A percentile compares a stretch with the other conserved stretches of the same genome.
Conservation (phyloP, 2,329 filamentous ascomycete species). For the Sphaerulina musiva region DNA sequence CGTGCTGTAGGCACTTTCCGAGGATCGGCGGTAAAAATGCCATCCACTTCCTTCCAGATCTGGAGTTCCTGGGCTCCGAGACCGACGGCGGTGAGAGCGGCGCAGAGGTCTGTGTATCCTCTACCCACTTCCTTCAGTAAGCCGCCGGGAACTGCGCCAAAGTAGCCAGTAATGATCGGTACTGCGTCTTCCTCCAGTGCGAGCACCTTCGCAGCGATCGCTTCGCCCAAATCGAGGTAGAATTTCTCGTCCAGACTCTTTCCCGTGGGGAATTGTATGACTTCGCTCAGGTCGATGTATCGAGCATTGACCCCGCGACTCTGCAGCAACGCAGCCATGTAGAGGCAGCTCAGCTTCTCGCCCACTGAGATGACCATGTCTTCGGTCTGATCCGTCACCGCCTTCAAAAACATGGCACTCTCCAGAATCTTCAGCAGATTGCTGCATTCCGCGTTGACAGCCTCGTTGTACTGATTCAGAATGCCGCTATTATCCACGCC, state of each 20-base stretch:
- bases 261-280: constrained; percentile 56
- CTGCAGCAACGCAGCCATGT: constrained; percentile 77
- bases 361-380: constrained; percentile 85
- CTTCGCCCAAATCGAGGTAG: constrained; percentile 39
- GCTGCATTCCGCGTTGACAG: constrained; percentile 72
- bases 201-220: constrained; percentile 39
- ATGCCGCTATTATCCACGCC: constrained; percentile 32
- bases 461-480: constrained; percentile 52
- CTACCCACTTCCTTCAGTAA: constrained; percentile 87
- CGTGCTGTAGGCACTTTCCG: constrained; percentile 88
- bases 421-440: constrained; percentile 69
- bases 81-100: constrained; percentile 83
- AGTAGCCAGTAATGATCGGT: constrained; percentile 71
- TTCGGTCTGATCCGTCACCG: constrained; percentile 47
- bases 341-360: constrained; percentile 89
- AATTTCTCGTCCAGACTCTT: constrained; percentile 43
- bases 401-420: constrained; percentile 52
- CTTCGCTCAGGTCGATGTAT: constrained; percentile 82
- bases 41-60: constrained; percentile 98
- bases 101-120: constrained; percentile 94
- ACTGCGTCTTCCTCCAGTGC: constrained; percentile 42
- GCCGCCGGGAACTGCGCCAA: constrained; percentile 85
- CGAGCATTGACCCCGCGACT: constrained; percentile 77
- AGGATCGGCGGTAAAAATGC: constrained; percentile 82
- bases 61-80: constrained; percentile 83